phyloP scores from a whole-genome alignment of 164 flowering plant genomes.

The Umbellularia californica region DNA sequence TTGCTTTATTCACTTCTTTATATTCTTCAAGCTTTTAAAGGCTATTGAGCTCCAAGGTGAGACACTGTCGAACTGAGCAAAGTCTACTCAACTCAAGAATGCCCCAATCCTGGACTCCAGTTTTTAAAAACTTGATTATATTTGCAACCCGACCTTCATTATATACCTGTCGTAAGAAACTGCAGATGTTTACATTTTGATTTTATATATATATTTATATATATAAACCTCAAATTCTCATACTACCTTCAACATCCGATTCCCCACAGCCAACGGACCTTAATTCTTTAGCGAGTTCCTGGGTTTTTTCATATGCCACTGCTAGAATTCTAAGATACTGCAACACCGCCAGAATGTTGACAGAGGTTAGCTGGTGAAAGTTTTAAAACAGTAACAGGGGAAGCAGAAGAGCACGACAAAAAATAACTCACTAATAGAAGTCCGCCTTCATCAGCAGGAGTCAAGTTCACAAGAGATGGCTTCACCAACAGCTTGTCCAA shows the following conservation, averaged over 20 bases:
- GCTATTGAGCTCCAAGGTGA: too few relatives aligned
- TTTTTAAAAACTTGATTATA: too few relatives aligned
- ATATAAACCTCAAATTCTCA: not conserved
- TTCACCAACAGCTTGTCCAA: conserved; percentile 80
- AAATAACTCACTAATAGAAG: conserved; percentile 73
- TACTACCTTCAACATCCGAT: conserved; percentile 90
- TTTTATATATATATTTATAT: not conserved
- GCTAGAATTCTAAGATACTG: conserved; percentile 98
- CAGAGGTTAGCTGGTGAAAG: conserved; percentile 20
- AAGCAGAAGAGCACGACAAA: not conserved
- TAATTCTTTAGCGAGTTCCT: conserved; percentile 87
- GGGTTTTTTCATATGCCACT: conserved; percentile 94
- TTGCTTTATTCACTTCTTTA: too few relatives aligned
- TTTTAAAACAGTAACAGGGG: conserved; percentile 8
- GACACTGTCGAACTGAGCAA: too few relatives aligned
- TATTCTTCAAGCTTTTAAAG: too few relatives aligned
- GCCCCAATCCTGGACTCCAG: too few relatives aligned
- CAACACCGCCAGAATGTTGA: conserved; percentile 22
- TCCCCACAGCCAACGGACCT: conserved; percentile 96
- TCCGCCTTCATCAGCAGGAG: conserved; percentile 86
- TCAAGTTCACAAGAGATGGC: conserved; percentile 84
- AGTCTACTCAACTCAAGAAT: too few relatives aligned
- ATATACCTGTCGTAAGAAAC: not conserved
- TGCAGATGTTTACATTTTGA: not conserved
- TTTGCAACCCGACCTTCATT: too few relatives aligned